These are phyloP conservation scores for Fusarium robinianum DNA, from an alignment of 2,329 filamentous ascomycete species.

Conservation along the genomic window DNA sequence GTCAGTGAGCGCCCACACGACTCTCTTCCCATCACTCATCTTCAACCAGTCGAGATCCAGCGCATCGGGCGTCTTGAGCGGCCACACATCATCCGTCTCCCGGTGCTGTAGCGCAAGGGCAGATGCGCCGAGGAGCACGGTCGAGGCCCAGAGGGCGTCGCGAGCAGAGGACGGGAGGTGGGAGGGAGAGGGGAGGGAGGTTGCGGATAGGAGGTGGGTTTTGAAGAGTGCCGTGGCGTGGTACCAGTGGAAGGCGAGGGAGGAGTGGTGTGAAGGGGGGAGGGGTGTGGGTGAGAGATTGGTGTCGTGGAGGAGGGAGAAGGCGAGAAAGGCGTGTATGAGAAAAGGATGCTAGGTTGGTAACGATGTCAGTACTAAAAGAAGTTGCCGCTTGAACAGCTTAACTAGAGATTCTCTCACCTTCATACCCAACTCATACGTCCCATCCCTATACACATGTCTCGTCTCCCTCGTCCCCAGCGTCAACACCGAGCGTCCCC, in stretches of 20 bases:
- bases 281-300: conserved; percentile 38
- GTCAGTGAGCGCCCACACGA: conserved; percentile 56
- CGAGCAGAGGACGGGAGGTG: conserved; percentile 44
- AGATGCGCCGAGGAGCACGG: conserved; percentile 51
- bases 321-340: conserved; percentile 57
- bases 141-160: conserved; percentile 54
- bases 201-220: conserved; percentile 43
- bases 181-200: conserved; percentile 27
- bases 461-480: conserved; percentile 42
- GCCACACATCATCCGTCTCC: conserved; percentile 57
- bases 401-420: too few species aligned
- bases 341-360: conserved; percentile 53
- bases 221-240: conserved; percentile 55
- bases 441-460: conserved; percentile 42
- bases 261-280: conserved; percentile 32
- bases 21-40: conserved; percentile 59
- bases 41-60: conserved; percentile 62
- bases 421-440: conserved; percentile 45
- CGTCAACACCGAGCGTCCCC: conserved; percentile 47
- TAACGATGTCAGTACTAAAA: conserved; percentile 1
- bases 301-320: conserved; percentile 59
- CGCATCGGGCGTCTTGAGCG: conserved; percentile 48
- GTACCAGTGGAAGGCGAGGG: conserved; percentile 53
- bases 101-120: conserved; percentile 49
- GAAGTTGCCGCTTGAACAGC: too few species aligned